phyloP scores from a whole-genome alignment of 108 stramenopile species.

The Aurantiochytrium sp. region DNA sequence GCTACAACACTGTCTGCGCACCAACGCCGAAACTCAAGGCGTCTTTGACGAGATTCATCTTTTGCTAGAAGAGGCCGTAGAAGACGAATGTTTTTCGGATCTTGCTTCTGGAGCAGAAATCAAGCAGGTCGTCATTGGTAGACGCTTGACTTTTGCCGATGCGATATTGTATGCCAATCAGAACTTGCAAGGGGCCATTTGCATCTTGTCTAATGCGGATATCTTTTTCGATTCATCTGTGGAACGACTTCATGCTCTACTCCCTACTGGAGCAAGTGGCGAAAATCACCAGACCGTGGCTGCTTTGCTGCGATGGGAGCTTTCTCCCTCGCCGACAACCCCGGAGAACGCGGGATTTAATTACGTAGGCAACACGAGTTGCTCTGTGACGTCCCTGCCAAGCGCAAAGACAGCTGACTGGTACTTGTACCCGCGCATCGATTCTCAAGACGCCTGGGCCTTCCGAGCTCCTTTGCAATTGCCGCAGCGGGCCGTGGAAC shows the following conservation, averaged over 20 bases:
- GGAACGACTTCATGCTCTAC: background rate
- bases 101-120: background rate
- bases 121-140: background rate
- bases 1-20: background rate
- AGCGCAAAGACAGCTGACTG: background rate
- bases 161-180: background rate
- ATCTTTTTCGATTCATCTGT: constrained; percentile 16
- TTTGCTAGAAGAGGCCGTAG: background rate
- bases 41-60: background rate
- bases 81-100: background rate
- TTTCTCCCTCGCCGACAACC: background rate
- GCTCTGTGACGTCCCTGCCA: background rate
- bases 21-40: background rate
- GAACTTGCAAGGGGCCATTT: background rate
- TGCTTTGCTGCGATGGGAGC: constrained; percentile 19
- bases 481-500: background rate
- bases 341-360: background rate
- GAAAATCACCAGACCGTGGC: background rate
- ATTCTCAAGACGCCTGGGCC: constrained; percentile 34
- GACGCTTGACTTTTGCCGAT: background rate
- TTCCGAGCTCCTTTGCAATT: constrained; percentile 23
- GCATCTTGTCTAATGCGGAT: constrained; percentile 23
- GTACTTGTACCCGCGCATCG: background rate
- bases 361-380: background rate
- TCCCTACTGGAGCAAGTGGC: background rate